These are phyloP conservation scores for Forsythia viridissima DNA, from an alignment of 257 asterid genomes.

Conservation along the genomic window DNA sequence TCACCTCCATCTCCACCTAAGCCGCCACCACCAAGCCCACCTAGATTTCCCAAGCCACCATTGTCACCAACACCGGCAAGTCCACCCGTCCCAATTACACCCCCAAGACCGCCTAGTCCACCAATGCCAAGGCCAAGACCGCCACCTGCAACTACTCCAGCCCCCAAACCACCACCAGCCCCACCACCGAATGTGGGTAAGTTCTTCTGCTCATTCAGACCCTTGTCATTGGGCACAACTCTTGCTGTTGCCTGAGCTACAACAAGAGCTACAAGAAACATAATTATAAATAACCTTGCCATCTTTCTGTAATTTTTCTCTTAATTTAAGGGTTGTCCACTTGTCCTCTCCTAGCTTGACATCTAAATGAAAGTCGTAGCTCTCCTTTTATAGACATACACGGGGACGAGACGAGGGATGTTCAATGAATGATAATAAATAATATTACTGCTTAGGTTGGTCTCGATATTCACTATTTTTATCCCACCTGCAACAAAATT, in stretches of 20 bases:
- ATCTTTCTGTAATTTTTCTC: slow-evolving; percentile 8
- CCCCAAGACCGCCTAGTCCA: slow-evolving; percentile 27
- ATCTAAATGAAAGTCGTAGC: neutral
- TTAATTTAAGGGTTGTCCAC: neutral
- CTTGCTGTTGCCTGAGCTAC: slow-evolving; percentile 29
- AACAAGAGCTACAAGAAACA: slow-evolving; percentile 28
- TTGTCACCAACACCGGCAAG: slow-evolving; percentile 15
- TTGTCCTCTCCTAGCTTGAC: neutral
- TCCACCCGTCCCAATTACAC: neutral
- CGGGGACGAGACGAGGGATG: slow-evolving; percentile 1
- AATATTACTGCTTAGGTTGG: no score
- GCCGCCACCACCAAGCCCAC: slow-evolving; percentile 27
- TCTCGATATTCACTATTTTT: no score
- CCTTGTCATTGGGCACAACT: slow-evolving; percentile 35
- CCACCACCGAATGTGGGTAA: slow-evolving; percentile 29
- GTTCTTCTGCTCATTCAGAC: slow-evolving; percentile 42
- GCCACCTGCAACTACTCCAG: slow-evolving; percentile 28
- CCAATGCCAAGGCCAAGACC: slow-evolving; percentile 19
- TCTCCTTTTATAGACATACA: slow-evolving; percentile 27
- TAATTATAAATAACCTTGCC: slow-evolving; percentile 27
- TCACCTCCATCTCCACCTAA: neutral
- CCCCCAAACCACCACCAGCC: slow-evolving; percentile 33
- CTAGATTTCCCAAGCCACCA: slow-evolving; percentile 20
- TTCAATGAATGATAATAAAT: neutral
- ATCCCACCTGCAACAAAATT: no score